Base-by-base conservation (phyloP, 345 rosid genomes). In the Populus simonii region DNA sequence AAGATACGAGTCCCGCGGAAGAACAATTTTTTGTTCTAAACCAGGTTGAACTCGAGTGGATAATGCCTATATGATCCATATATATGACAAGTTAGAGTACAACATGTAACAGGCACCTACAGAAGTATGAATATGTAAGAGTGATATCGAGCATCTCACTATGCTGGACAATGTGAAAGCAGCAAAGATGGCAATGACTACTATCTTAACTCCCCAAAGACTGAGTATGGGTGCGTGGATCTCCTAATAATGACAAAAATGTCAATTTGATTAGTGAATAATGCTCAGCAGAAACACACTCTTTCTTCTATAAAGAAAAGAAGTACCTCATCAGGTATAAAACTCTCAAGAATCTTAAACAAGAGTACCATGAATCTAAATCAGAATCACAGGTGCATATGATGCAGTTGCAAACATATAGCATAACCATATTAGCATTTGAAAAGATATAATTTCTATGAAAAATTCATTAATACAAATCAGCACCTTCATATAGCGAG, bases 11-110 rank as follows among this genome's bases (percentile, higher is more conserved):
- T 95, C 97, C 61, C 83, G 88, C 17, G 99, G 99, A 85, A 95
- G 99, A 82, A 95, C 99, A 87, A 92, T 92, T 84, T 92, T 86
- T 83, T 95, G 98, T 72, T 95, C 99, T 87, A 95, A 82, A 83
- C 99, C 99, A 79, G 98, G 92, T 83, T 96, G 93, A 68, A 93
- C 83, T 80, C 99, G 88, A 55, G 98, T 92, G 74, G 93, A 83
- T 76, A 96, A 81, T 39, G 99, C 99, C 99, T 96, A 77, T 47
- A 59, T 76, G 55, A 59, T 83, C 74, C 75, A 74, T 63, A 65
- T 71, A 82, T 72, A 75, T 66, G 27, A 72, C 47, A 65, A 72
- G 71, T 66, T 66, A 76, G 78, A 29, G 73, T 63, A 33, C 55
- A 57, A 67, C 20, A 72, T 59, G 5, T 18, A 59, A 71, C 31